A percentile compares a stretch with the other conserved stretches of the same genome.
Evolutionary conservation across 2,329 filamentous ascomycete species (phyloP).

Genomic region (Geosmithia putterillii): DNA sequence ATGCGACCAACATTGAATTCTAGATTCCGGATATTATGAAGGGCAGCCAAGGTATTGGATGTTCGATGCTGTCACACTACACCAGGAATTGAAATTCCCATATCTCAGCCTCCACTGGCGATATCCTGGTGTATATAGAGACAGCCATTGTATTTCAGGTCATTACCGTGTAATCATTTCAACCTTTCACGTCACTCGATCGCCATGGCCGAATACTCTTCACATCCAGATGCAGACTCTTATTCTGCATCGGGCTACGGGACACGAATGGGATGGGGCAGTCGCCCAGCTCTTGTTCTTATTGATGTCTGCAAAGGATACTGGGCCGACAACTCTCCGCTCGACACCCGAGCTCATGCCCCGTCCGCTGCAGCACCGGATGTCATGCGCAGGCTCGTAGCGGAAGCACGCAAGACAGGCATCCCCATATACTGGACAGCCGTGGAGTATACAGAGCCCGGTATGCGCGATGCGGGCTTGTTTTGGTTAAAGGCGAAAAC

Average conservation of each 20-base stretch:
- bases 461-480: conserved; percentile 31
- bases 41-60: too few relatives aligned
- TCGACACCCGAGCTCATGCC: conserved; percentile 24
- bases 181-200: not conserved
- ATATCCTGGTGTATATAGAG: too few relatives aligned
- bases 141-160: too few relatives aligned
- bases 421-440: conserved; percentile 30
- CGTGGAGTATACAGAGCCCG: conserved; percentile 26
- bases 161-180: too few relatives aligned
- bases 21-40: too few relatives aligned
- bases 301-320: conserved; percentile 35
- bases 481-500: conserved; percentile 28
- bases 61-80: too few relatives aligned
- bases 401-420: conserved; percentile 21
- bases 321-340: conserved; percentile 25
- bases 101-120: too few relatives aligned
- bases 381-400: conserved; percentile 24
- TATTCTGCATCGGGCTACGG: conserved; percentile 22
- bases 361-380: conserved; percentile 19
- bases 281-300: conserved; percentile 25
- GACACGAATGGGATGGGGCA: conserved; percentile 29
- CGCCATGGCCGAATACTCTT: not conserved
- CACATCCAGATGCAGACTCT: conserved; percentile 5
- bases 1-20: too few relatives aligned
- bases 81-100: too few relatives aligned